Evolutionary conservation across 306 rosid species (phyloP).

Genomic region (Pterocarpus macrocarpus): DNA sequence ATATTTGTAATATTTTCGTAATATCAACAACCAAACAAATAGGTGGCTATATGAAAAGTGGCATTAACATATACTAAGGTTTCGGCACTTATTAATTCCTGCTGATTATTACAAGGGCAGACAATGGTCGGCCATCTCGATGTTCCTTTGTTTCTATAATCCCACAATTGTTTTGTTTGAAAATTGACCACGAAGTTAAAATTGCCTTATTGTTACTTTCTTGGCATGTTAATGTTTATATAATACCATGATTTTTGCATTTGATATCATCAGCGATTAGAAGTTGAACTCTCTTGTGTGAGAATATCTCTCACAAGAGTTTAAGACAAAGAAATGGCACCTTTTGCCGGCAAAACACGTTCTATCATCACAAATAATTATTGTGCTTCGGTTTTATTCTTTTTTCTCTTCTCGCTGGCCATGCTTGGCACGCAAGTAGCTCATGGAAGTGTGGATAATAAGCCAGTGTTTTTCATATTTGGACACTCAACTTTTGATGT

Average conservation of each 20-base stretch:
- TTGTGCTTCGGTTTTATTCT: conserved; percentile 27
- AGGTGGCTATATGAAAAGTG: neutral
- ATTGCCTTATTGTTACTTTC: neutral
- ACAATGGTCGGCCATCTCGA: conserved; percentile 39
- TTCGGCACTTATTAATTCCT: neutral
- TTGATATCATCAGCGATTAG: conserved; percentile 8
- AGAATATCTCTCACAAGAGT: conserved; percentile 20
- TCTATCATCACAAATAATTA: neutral
- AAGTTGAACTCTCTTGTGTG: conserved; percentile 30
- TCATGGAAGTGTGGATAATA: neutral
- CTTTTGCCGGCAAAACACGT: neutral
- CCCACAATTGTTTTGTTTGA: neutral
- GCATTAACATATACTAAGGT: neutral
- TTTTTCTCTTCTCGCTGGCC: conserved; percentile 28
- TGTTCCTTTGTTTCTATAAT: conserved; percentile 23
- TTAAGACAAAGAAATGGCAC: conserved; percentile 39
- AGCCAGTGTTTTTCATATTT: conserved; percentile 57
- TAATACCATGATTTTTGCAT: conserved; percentile 11
- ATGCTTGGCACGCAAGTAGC: conserved; percentile 45
- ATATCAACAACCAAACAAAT: conserved; percentile 9
- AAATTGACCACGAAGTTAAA: conserved; percentile 6
- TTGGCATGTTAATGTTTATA: conserved; percentile 18
- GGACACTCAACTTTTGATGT: conserved; percentile 71
- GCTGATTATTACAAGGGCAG: conserved; percentile 33
- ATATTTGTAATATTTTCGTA: neutral